Evolutionary conservation across 2,329 filamentous ascomycete genomes (phyloP).

Genomic region (Epichloe elymi): DNA sequence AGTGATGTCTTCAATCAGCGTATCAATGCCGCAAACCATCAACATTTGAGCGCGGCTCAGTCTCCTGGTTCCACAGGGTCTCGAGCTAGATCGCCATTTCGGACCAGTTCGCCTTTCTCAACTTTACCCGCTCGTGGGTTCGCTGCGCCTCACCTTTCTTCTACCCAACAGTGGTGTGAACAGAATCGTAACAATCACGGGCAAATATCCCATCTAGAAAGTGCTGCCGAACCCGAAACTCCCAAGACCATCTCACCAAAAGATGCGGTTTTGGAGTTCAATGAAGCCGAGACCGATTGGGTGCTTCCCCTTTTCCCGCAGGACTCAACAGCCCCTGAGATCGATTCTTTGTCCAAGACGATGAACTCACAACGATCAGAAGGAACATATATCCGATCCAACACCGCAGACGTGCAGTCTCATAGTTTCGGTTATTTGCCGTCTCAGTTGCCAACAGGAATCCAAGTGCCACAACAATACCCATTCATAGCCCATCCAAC

Average conservation of each 20-base stretch:
- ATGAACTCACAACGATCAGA: slow-evolving; percentile 11
- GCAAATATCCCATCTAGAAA: slow-evolving; percentile 24
- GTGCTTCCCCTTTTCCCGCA: slow-evolving; percentile 63
- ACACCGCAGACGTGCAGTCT: not conserved
- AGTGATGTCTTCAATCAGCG: slow-evolving; percentile 60
- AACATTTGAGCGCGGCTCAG: slow-evolving; percentile 49
- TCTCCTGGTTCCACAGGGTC: slow-evolving; percentile 34
- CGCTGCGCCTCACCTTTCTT: slow-evolving; percentile 25
- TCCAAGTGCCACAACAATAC: slow-evolving; percentile 37
- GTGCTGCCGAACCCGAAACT: slow-evolving; percentile 30
- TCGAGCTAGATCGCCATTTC: slow-evolving; percentile 71
- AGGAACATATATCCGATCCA: slow-evolving; percentile 9
- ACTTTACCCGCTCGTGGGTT: slow-evolving; percentile 27
- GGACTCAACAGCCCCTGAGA: slow-evolving; percentile 33
- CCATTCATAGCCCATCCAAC: slow-evolving; percentile 30
- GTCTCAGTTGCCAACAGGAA: slow-evolving; percentile 23
- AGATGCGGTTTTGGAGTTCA: slow-evolving; percentile 77
- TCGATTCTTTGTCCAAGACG: slow-evolving; percentile 26
- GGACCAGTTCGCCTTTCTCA: slow-evolving; percentile 49
- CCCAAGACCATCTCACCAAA: slow-evolving; percentile 92
- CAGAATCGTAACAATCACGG: slow-evolving; percentile 35
- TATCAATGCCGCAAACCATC: slow-evolving; percentile 65
- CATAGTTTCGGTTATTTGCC: slow-evolving; percentile 12
- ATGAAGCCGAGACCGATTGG: slow-evolving; percentile 56
- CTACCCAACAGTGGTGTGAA: slow-evolving; percentile 47